Conservation (phyloP, 768 basidiomycete species). For the Tulasnella sp. region DNA sequence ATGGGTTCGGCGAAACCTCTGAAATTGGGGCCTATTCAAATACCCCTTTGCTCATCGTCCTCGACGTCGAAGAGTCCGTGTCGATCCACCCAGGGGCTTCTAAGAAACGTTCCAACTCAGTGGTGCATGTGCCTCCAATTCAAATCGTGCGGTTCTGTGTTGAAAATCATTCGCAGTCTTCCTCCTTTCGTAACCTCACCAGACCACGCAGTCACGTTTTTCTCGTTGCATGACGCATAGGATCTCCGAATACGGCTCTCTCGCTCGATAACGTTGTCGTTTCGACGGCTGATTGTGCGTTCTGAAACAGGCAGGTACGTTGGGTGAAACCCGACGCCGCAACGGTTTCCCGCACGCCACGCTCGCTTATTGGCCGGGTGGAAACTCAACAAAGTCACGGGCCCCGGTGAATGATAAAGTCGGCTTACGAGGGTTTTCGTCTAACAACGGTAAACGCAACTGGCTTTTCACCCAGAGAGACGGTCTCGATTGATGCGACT, state of each 20-base stretch:
- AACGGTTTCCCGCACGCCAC: neutral
- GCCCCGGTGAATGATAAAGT: too few relatives aligned
- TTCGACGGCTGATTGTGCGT: neutral
- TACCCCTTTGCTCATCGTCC: neutral
- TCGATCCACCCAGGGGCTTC: neutral
- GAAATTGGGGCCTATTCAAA: neutral
- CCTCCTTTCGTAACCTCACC: neutral
- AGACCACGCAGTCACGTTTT: neutral
- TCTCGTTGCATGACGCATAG: too few relatives aligned
- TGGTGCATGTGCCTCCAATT: neutral
- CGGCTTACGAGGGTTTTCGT: too few relatives aligned
- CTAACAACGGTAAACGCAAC: too few relatives aligned
- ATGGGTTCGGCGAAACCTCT: neutral
- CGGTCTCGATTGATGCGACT: too few relatives aligned
- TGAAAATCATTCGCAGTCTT: neutral
- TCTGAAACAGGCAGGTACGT: neutral
- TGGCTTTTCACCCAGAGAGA: too few relatives aligned
- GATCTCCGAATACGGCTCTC: neutral
- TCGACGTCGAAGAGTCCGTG: neutral
- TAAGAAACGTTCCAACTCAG: neutral
- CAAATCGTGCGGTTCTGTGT: neutral
- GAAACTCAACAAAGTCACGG: too few relatives aligned
- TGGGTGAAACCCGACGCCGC: neutral
- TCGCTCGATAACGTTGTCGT: neutral
- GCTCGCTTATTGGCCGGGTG: neutral